Percentiles rank a stretch among this genome's conserved stretches.
Conservation (phyloP, 2,329 filamentous ascomycete species). For the Penicillium sp. region DNA sequence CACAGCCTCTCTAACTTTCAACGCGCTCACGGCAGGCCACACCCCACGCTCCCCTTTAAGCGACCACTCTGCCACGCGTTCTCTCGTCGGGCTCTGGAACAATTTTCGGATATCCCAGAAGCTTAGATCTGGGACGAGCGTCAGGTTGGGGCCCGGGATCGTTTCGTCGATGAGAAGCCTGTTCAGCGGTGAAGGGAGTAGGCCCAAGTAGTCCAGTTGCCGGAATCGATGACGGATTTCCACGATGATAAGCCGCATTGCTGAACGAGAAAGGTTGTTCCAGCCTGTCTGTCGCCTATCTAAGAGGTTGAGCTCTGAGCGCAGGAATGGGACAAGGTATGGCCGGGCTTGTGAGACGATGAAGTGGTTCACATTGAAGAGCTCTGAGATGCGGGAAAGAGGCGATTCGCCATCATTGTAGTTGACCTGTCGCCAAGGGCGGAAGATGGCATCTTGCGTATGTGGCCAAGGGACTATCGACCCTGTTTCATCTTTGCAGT, state of each 20-base stretch:
- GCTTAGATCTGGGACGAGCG: slow-evolving; percentile 77
- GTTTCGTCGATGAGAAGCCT: slow-evolving; percentile 81
- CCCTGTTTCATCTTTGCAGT: slow-evolving; percentile 76
- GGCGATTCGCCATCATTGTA: slow-evolving; percentile 68
- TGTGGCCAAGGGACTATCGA: slow-evolving; percentile 73
- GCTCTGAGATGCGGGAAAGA: slow-evolving; percentile 71
- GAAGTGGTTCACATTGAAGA: slow-evolving; percentile 94
- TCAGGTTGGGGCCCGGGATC: slow-evolving; percentile 75
- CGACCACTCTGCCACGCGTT: slow-evolving; percentile 82
- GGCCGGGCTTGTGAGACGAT: slow-evolving; percentile 90
- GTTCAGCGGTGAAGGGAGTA: slow-evolving; percentile 69
- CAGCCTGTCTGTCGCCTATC: slow-evolving; percentile 60
- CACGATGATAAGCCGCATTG: slow-evolving; percentile 68
- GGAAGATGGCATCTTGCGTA: slow-evolving; percentile 61
- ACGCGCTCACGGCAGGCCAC: slow-evolving; percentile 82
- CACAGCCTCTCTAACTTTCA: slow-evolving; percentile 79
- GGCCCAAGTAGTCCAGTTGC: slow-evolving; percentile 75
- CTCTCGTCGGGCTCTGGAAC: slow-evolving; percentile 77
- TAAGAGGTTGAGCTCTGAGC: slow-evolving; percentile 77
- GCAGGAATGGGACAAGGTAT: slow-evolving; percentile 82
- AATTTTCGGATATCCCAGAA: slow-evolving; percentile 72
- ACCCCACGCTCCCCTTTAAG: slow-evolving; percentile 80
- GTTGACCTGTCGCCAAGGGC: slow-evolving; percentile 66
- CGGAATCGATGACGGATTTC: slow-evolving; percentile 79
- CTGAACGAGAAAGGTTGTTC: slow-evolving; percentile 58